Conservation (phyloP, 495 filamentous ascomycete genomes). For the Hyaloscypha bicolor region DNA sequence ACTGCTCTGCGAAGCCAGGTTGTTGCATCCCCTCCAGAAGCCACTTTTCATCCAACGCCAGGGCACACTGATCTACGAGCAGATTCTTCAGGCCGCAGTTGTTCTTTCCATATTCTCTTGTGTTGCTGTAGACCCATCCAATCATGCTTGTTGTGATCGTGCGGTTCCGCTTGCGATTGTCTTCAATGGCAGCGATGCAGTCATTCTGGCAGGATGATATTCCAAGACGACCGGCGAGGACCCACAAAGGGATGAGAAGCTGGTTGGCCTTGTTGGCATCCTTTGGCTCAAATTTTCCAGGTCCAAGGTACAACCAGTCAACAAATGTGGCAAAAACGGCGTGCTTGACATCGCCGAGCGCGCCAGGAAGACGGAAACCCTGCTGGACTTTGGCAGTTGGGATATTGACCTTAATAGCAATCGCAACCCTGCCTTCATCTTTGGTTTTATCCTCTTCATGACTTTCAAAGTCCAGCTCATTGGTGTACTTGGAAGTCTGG, state of each 20-base stretch:
- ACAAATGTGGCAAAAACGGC: background rate
- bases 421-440: background rate
- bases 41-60: slow-evolving; percentile 12
- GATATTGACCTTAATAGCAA: slow-evolving; percentile 6
- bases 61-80: slow-evolving; percentile 22
- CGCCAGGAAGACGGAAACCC: background rate
- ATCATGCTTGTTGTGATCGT: slow-evolving; percentile 4
- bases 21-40: background rate
- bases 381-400: background rate
- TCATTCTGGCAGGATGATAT: slow-evolving; percentile 13
- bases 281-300: background rate
- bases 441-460: background rate
- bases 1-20: background rate
- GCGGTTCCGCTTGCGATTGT: background rate
- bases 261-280: background rate
- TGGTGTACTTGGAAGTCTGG: background rate
- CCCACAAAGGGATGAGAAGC: slow-evolving; percentile 16
- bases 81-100: slow-evolving; percentile 8
- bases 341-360: background rate
- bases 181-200: slow-evolving; percentile 13
- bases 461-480: slow-evolving; percentile 9
- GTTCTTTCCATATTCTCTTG: background rate
- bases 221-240: slow-evolving; percentile 13
- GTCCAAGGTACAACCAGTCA: slow-evolving; percentile 13
- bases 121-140: slow-evolving; percentile 13